Evolutionary conservation across 805 yeast species (phyloP), one percentile per base, ranked within the genome.

Genomic region (Saccharomyces mikatae): DNA sequence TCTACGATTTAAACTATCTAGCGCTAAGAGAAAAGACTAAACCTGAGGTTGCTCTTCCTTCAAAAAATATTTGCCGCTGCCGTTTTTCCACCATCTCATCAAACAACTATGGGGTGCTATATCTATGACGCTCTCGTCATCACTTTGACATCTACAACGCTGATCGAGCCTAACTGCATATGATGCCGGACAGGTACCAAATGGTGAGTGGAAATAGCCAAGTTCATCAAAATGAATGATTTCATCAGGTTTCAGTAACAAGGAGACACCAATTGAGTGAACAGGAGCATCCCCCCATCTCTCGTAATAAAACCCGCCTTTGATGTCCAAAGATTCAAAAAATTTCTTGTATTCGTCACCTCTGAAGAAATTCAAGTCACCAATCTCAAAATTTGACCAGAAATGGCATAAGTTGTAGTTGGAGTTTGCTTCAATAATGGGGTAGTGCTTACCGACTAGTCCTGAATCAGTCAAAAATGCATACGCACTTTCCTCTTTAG

Each of bases 231-330:
- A 88, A 76, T 84, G 80, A 65, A 87, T 92, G 50, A 88, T 71
- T 63, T 82, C 74, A 54, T 80, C 82, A 65, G 76, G 79, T 49
- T 84, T 82, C 68, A 86, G 65, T 73, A 88, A 84, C 59, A 87
- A 73, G 11, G 91, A 74, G 22, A 85, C 95, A 30, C 91, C 96
- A 62, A 87, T 81, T 3, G 92, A 84, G 69, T 87, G 95, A 52
- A 87, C 83, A 31, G 95, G 95, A 36, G 92, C 95, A 69, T 87
- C 96, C 60, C 95, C 94, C 96, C 94, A 86, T 69, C 95, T 78
- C 74, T 86, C 88, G 69, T 87, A 87, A 73, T 84, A 87, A 74
- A 87, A 87, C 13, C 95, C 95, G 66, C 95, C 95, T 17, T 84
- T 79, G 56, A 78, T 68, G 70, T 87, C 95, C 63, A 87, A 77